Conservation (phyloP, 2,329 filamentous ascomycete species). For the Ophiostoma piceae region DNA sequence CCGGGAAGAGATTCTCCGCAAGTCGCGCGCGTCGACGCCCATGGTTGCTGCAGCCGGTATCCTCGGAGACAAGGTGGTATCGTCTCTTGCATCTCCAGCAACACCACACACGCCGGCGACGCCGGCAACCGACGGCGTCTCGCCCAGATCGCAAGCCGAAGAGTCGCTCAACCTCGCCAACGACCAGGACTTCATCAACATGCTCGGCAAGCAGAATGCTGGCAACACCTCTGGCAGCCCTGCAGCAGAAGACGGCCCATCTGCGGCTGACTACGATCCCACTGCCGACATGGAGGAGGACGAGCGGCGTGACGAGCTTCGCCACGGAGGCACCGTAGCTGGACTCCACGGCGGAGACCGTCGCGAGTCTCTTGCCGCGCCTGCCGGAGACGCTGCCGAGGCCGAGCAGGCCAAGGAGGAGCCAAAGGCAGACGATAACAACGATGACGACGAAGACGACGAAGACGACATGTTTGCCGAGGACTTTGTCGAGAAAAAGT, state of each 20-base stretch:
- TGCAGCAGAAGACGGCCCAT: slow-evolving; percentile 65
- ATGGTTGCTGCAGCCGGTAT: slow-evolving; percentile 46
- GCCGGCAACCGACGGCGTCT: slow-evolving; percentile 27
- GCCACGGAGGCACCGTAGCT: slow-evolving; percentile 49
- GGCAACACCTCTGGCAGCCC: not conserved
- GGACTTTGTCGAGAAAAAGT: slow-evolving; percentile 64
- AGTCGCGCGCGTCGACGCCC: slow-evolving; percentile 68
- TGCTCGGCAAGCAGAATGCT: slow-evolving; percentile 41
- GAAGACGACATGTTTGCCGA: slow-evolving; percentile 90
- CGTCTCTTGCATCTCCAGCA: slow-evolving; percentile 34
- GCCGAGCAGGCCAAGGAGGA: slow-evolving; percentile 22
- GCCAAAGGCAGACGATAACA: not conserved
- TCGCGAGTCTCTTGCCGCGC: slow-evolving; percentile 29
- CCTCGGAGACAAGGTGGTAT: not conserved
- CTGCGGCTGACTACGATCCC: slow-evolving; percentile 90
- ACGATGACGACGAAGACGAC: slow-evolving; percentile 34
- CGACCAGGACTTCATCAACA: slow-evolving; percentile 64
- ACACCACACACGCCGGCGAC: slow-evolving; percentile 33
- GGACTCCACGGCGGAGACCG: slow-evolving; percentile 42
- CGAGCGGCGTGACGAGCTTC: slow-evolving; percentile 61
- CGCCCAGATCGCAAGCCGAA: slow-evolving; percentile 40
- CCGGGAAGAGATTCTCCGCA: slow-evolving; percentile 78
- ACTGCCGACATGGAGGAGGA: slow-evolving; percentile 85
- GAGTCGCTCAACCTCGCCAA: slow-evolving; percentile 58
- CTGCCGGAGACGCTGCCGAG: slow-evolving; percentile 24